Evolutionary conservation across 2,329 filamentous ascomycete genomes (phyloP).

Genomic region (Scytalidium sp.): DNA sequence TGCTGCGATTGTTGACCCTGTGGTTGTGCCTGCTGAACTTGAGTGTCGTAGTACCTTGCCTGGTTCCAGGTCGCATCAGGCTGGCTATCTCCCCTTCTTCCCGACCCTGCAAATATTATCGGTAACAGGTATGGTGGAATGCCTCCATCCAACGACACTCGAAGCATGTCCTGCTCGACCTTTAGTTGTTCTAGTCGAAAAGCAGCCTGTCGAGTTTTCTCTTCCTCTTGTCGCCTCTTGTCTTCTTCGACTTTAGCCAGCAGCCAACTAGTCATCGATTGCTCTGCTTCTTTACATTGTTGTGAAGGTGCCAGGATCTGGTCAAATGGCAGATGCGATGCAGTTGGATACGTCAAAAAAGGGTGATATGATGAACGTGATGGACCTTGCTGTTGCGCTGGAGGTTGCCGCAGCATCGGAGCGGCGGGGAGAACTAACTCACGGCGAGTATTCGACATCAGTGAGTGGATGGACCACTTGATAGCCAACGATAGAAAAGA

Average conservation of each 20-base stretch:
- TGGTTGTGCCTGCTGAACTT: constrained; percentile 45
- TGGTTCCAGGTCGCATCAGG: constrained; percentile 62
- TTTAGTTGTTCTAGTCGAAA: constrained; percentile 69
- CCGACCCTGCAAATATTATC: constrained; percentile 70
- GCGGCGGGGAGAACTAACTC: constrained; percentile 66
- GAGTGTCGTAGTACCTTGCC: constrained; percentile 63
- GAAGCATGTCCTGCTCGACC: constrained; percentile 70
- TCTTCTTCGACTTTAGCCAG: constrained; percentile 72
- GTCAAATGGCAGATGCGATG: constrained; percentile 36
- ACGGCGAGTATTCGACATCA: constrained; percentile 69
- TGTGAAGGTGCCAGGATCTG: constrained; percentile 62
- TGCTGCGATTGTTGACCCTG: constrained; percentile 26
- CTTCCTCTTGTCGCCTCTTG: constrained; percentile 69
- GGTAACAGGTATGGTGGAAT: constrained; percentile 74
- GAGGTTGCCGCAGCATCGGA: constrained; percentile 50
- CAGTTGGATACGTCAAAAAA: constrained; percentile 24
- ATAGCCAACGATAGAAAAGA: constrained; percentile 27
- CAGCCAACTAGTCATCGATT: constrained; percentile 70
- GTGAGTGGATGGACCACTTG: constrained; percentile 42
- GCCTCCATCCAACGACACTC: constrained; percentile 64
- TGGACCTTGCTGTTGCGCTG: constrained; percentile 11
- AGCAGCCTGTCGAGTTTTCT: constrained; percentile 60
- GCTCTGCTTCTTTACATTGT: constrained; percentile 65
- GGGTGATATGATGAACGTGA: constrained; percentile 29
- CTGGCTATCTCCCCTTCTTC: constrained; percentile 62